A percentile compares a stretch with the other conserved stretches of the same genome.
These are phyloP conservation scores for Rosa multiflora DNA, from an alignment of 306 rosid species.

Conservation along the genomic window DNA sequence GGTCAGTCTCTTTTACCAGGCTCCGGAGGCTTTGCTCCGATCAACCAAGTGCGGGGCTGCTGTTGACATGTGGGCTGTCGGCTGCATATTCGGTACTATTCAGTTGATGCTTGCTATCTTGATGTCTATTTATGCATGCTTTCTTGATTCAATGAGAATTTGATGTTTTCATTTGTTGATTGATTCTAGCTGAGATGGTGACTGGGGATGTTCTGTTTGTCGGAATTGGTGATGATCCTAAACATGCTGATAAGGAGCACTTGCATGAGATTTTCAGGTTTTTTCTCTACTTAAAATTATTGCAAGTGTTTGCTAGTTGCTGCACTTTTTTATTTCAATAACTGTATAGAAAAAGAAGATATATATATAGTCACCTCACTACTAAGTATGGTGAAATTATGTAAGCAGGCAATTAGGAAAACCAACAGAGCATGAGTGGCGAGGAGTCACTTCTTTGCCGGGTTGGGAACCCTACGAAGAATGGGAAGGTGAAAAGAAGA, in stretches of 20 bases:
- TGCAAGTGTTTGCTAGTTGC: not conserved
- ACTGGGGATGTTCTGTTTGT: not conserved
- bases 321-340: not conserved
- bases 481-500: not conserved
- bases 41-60: not conserved
- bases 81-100: not conserved
- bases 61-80: not conserved
- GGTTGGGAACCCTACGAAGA: not conserved
- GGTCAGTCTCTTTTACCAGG: not conserved
- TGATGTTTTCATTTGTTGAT: not conserved
- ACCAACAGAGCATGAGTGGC: not conserved
- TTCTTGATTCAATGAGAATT: not conserved
- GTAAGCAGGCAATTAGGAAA: not conserved
- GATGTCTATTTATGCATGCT: not conserved
- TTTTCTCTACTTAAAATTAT: no score
- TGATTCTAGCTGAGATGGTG: not conserved
- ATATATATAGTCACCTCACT: no score
- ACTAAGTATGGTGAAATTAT: not conserved
- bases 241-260: not conserved
- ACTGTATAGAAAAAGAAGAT: not conserved
- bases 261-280: constrained; percentile 6
- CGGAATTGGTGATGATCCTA: not conserved
- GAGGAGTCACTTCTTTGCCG: not conserved
- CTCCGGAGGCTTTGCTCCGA: not conserved
- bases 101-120: no score